These are phyloP conservation scores for Colletotrichum chlorophyti DNA, from an alignment of 2,329 filamentous ascomycete genomes.

Conservation along the genomic window DNA sequence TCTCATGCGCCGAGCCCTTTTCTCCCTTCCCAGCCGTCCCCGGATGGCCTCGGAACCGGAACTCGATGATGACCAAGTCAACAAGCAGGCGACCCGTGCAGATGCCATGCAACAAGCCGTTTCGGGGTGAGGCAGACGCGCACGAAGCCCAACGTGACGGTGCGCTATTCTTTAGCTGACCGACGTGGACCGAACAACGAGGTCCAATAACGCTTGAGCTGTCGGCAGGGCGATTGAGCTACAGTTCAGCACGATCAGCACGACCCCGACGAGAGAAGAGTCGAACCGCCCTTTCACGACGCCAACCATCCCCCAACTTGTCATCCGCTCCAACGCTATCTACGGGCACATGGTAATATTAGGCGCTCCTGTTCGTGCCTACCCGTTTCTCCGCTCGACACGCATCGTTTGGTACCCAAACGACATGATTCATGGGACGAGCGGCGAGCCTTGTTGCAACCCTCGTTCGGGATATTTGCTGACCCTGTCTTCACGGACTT, in stretches of 20 bases:
- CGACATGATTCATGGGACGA: slow-evolving; percentile 13
- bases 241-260: not conserved
- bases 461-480: slow-evolving; percentile 25
- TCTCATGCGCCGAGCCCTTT: slow-evolving; percentile 17
- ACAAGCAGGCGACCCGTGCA: slow-evolving; percentile 17
- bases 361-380: not conserved
- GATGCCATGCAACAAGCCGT: slow-evolving; percentile 19
- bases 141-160: not conserved
- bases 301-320: not conserved
- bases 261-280: not conserved
- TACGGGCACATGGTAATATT: not conserved
- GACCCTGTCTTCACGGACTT: slow-evolving; percentile 14
- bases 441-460: slow-evolving; percentile 6
- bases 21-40: not conserved
- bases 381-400: slow-evolving; percentile 8
- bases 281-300: not conserved
- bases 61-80: slow-evolving; percentile 16
- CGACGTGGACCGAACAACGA: too few relatives aligned
- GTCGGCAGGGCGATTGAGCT: not conserved
- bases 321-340: not conserved
- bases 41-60: slow-evolving; percentile 4
- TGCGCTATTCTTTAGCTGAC: too few relatives aligned
- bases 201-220: too few relatives aligned
- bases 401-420: slow-evolving; percentile 14
- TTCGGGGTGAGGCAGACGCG: not conserved